These are phyloP conservation scores for Alternaria brassicae DNA, from an alignment of 2,329 filamentous ascomycete genomes.

Conservation along the genomic window DNA sequence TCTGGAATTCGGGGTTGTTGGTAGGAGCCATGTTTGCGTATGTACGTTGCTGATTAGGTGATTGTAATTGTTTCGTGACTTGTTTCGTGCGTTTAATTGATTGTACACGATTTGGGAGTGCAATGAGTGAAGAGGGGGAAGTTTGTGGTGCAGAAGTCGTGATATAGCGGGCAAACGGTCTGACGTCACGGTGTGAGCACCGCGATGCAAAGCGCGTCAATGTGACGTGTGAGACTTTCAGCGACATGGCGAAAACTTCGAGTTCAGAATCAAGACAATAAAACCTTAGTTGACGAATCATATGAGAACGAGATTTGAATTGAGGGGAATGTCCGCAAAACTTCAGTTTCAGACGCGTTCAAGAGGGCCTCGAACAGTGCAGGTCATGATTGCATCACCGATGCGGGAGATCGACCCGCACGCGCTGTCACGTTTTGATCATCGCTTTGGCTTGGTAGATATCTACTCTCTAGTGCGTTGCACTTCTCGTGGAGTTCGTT, in stretches of 20 bases:
- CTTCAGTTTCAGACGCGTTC: background rate
- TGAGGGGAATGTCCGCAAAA: background rate
- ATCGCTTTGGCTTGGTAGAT: background rate
- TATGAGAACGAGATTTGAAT: background rate
- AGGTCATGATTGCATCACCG: slow-evolving; percentile 20
- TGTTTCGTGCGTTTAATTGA: slow-evolving; percentile 19
- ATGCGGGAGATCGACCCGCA: slow-evolving; percentile 3
- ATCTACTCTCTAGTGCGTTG: background rate
- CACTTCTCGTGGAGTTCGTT: background rate
- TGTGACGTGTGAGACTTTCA: slow-evolving; percentile 23
- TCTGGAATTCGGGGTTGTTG: slow-evolving; percentile 42
- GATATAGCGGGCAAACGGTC: slow-evolving; percentile 25
- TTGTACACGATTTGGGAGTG: slow-evolving; percentile 14
- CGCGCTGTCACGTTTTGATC: slow-evolving; percentile 14
- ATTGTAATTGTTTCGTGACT: slow-evolving; percentile 22
- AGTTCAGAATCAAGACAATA: background rate
- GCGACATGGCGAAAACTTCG: slow-evolving; percentile 10
- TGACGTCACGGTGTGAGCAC: slow-evolving; percentile 36
- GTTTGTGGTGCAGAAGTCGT: slow-evolving; percentile 15
- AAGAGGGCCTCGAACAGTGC: background rate
- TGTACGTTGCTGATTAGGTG: slow-evolving; percentile 15
- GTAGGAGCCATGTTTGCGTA: slow-evolving; percentile 42
- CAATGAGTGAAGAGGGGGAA: slow-evolving; percentile 5
- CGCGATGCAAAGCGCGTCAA: slow-evolving; percentile 27
- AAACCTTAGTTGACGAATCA: background rate